Percentiles rank a stretch among this genome's conserved stretches.
Evolutionary conservation across 2,329 filamentous ascomycete genomes (phyloP).

Genomic region (Ceratocystis eucalypticola): DNA sequence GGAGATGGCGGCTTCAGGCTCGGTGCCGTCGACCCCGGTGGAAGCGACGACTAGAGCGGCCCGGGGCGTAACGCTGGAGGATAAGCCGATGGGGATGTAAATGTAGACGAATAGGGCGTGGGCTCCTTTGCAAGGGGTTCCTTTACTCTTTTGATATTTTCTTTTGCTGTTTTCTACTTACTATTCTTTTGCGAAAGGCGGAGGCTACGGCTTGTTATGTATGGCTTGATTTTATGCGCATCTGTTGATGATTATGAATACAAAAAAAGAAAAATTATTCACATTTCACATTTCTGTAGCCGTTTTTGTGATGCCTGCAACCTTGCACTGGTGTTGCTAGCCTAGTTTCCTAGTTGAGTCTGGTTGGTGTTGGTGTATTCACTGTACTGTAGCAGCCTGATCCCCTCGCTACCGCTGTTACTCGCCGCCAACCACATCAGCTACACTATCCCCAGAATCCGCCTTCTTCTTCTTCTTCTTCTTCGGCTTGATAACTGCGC

Average conservation of each 20-base stretch:
- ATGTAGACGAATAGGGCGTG: constrained; percentile 10
- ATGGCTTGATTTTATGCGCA: constrained; percentile 9
- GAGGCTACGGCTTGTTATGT: background rate
- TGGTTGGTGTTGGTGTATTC: background rate
- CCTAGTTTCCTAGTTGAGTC: too few relatives aligned
- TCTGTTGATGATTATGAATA: constrained; percentile 8
- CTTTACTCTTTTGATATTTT: constrained; percentile 27
- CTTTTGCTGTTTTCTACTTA: constrained; percentile 12
- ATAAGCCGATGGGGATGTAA: constrained; percentile 40
- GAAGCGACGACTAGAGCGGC: constrained; percentile 24
- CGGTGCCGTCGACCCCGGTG: background rate
- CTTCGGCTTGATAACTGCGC: constrained; percentile 28
- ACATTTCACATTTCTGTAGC: background rate
- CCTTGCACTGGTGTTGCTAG: too few relatives aligned
- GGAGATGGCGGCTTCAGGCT: constrained; percentile 8
- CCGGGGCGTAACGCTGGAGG: constrained; percentile 34
- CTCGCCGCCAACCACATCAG: background rate
- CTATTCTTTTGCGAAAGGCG: constrained; percentile 12
- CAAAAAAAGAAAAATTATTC: background rate
- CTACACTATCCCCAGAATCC: background rate
- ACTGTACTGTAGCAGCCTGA: background rate
- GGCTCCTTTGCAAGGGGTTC: constrained; percentile 21
- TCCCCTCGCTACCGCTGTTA: background rate
- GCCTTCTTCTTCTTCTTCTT: constrained; percentile 37
- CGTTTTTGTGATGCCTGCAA: too few relatives aligned